A percentile compares a stretch with the other conserved stretches of the same genome.
Evolutionary conservation across 225 moss, liverwort and hornwort species (phyloP).

Genomic region (Thuidium tamariscinum): DNA sequence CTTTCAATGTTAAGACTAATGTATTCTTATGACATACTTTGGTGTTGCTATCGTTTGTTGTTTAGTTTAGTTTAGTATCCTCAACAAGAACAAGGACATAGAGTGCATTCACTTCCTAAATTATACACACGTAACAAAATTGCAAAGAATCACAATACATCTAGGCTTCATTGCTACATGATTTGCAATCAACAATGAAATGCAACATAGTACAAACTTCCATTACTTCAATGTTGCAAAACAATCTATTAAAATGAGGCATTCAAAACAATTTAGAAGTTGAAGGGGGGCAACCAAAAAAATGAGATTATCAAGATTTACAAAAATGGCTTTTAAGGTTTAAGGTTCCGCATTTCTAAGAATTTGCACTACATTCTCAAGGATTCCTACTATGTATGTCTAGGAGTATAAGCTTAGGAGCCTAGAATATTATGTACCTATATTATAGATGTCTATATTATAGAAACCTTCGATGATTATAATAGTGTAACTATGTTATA

Average conservation of each 20-base stretch:
- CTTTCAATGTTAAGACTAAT: no score
- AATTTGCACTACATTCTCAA: not conserved
- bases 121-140: not conserved
- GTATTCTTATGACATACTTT: no score
- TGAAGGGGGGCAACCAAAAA: not conserved
- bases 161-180: not conserved
- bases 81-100: no score
- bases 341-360: not conserved
- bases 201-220: not conserved
- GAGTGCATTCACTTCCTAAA: not conserved
- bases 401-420: no score
- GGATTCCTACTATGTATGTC: no score
- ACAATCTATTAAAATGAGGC: not conserved
- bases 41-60: no score
- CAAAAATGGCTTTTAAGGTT: not conserved
- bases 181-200: not conserved
- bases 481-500: no score
- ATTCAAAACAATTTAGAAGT: not conserved
- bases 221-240: not conserved
- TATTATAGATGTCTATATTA: no score
- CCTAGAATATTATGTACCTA: no score
- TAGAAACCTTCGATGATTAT: no score
- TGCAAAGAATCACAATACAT: not conserved
- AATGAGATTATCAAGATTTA: not conserved
- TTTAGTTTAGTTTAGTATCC: no score